Evolutionary conservation across 768 basidiomycete genomes (phyloP).

Genomic region (Lyophyllum decastes): DNA sequence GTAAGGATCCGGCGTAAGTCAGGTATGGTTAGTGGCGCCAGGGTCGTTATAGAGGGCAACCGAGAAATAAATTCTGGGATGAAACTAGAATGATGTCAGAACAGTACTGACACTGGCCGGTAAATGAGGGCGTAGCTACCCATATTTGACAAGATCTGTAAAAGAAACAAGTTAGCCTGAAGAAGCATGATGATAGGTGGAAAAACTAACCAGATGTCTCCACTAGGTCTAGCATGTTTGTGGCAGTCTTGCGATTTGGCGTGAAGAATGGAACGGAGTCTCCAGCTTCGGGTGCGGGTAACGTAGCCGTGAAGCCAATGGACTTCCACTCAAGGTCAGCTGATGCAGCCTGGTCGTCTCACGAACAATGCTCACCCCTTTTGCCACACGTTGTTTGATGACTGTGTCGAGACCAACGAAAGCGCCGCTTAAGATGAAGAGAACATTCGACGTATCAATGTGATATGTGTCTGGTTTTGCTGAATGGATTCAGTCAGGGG

Average conservation of each 20-base stretch:
- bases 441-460: conserved; percentile 86
- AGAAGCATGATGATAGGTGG: not conserved
- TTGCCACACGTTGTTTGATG: conserved; percentile 76
- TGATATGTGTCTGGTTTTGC: conserved; percentile 69
- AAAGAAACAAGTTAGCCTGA: conserved; percentile 3
- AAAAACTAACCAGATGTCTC: conserved; percentile 63
- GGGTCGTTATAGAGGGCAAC: conserved; percentile 86
- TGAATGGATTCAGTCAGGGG: conserved; percentile 15
- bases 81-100: conserved; percentile 47
- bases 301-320: conserved; percentile 73
- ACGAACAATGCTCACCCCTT: conserved; percentile 62
- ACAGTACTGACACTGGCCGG: not conserved
- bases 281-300: conserved; percentile 40
- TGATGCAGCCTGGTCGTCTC: conserved; percentile 2
- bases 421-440: conserved; percentile 95
- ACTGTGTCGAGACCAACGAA: conserved; percentile 90
- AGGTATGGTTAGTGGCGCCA: conserved; percentile 73
- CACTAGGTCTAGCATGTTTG: conserved; percentile 63
- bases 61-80: conserved; percentile 96
- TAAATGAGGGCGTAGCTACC: conserved; percentile 37
- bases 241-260: conserved; percentile 58
- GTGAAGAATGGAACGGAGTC: conserved; percentile 72
- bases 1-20: conserved; percentile 91
- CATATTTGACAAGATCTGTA: conserved; percentile 82
- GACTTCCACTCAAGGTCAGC: conserved; percentile 49